Evolutionary conservation across 2,329 filamentous ascomycete genomes (phyloP).

Genomic region (Fusarium irregulare): DNA sequence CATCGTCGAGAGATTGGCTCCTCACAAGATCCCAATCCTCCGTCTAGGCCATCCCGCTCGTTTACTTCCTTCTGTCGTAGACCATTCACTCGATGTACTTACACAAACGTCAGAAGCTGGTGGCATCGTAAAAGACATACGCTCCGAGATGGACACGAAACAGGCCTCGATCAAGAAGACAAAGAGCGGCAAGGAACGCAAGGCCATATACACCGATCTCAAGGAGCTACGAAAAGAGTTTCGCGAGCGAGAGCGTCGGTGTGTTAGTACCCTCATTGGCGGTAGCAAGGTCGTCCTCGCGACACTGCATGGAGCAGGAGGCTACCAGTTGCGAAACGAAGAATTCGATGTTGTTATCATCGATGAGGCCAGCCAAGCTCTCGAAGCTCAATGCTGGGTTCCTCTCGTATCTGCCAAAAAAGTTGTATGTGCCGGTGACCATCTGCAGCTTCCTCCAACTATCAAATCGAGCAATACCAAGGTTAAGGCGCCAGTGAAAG

Average conservation of each 20-base stretch:
- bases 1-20: constrained; percentile 90
- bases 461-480: constrained; percentile 81
- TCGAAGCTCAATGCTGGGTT: constrained; percentile 98
- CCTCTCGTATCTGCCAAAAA: constrained; percentile 83
- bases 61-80: constrained; percentile 85
- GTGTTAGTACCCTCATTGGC: constrained; percentile 78
- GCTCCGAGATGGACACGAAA: constrained; percentile 92
- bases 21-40: constrained; percentile 86
- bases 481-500: constrained; percentile 53
- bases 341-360: constrained; percentile 94
- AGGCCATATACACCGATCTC: constrained; percentile 85
- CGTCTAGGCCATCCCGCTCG: constrained; percentile 93
- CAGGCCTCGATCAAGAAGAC: constrained; percentile 91
- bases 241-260: constrained; percentile 83
- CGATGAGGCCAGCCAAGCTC: constrained; percentile 93
- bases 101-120: constrained; percentile 92
- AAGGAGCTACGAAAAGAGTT: constrained; percentile 90
- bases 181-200: constrained; percentile 80
- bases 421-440: constrained; percentile 91
- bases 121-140: constrained; percentile 87
- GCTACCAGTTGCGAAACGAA: constrained; percentile 81
- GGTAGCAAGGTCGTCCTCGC: constrained; percentile 89
- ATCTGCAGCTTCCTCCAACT: constrained; percentile 92
- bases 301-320: constrained; percentile 91
- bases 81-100: constrained; percentile 90